phyloP scores from a whole-genome alignment of 2,329 filamentous ascomycete species.

The Beauveria sp. region DNA sequence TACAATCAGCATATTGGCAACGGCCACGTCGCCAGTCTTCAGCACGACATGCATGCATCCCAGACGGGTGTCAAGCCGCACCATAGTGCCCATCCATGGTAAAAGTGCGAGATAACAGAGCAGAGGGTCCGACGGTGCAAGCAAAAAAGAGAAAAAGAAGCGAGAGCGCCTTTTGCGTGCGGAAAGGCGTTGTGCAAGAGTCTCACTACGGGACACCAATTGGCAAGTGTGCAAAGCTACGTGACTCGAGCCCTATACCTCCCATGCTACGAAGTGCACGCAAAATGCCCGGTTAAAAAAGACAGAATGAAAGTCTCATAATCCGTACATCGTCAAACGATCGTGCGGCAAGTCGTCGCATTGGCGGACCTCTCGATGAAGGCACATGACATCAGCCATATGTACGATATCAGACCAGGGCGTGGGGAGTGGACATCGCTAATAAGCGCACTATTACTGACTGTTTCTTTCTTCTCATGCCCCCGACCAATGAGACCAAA shows the following conservation, averaged over 20 bases:
- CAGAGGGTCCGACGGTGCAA: not conserved
- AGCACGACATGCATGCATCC: slow-evolving; percentile 2
- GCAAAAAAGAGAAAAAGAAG: not conserved
- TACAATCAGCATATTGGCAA: not conserved
- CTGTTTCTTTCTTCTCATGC: not conserved
- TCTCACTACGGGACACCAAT: not conserved
- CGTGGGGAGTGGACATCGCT: not conserved
- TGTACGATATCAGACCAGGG: not conserved
- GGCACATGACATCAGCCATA: not conserved
- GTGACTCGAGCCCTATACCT: not conserved
- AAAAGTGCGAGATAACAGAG: not conserved
- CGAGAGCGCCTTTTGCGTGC: not conserved
- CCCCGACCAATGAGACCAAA: not conserved
- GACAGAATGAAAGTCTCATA: too few species aligned
- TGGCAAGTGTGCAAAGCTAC: not conserved
- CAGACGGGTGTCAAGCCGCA: not conserved
- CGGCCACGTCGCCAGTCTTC: not conserved
- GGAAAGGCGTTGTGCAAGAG: not conserved
- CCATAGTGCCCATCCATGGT: not conserved
- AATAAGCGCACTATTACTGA: not conserved
- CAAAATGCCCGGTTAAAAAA: too few species aligned
- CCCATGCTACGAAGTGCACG: not conserved
- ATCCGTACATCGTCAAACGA: not conserved
- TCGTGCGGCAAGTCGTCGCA: not conserved
- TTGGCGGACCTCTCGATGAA: not conserved